Conservation (phyloP, 257 asterid genomes). For the Galeopsis tetrahit region DNA sequence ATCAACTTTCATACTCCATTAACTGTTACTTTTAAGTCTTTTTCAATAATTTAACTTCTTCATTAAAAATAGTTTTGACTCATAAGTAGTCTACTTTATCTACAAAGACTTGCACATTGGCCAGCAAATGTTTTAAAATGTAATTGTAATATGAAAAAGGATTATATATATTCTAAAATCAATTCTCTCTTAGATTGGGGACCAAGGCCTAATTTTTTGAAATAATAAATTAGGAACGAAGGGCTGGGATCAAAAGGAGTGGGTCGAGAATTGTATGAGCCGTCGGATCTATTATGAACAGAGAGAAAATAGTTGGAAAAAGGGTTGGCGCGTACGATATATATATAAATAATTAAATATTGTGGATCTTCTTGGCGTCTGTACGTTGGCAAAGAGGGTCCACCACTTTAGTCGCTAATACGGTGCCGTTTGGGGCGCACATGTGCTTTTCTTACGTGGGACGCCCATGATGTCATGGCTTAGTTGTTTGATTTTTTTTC, state of each 20-base stretch:
- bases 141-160: neutral
- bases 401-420: slow-evolving; percentile 24
- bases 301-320: slow-evolving; percentile 18
- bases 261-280: slow-evolving; percentile 42
- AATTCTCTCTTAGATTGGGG: slow-evolving; percentile 34
- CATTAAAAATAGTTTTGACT: neutral
- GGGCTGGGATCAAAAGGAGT: slow-evolving; percentile 40
- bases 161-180: neutral
- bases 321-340: slow-evolving; percentile 55
- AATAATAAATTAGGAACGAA: neutral
- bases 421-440: slow-evolving; percentile 33
- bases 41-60: too few relatives aligned
- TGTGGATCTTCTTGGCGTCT: slow-evolving; percentile 71
- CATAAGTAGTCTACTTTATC: neutral
- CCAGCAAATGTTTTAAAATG: neutral
- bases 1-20: neutral
- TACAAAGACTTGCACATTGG: too few relatives aligned
- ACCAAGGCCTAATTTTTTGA: slow-evolving; percentile 35
- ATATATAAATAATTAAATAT: neutral
- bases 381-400: slow-evolving; percentile 50
- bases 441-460: slow-evolving; percentile 39
- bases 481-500: neutral
- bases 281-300: slow-evolving; percentile 41
- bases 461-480: slow-evolving; percentile 42
- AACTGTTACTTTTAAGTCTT: neutral